Conservation (phyloP, 2,329 filamentous ascomycete species). For the Epichloe aotearoae region DNA sequence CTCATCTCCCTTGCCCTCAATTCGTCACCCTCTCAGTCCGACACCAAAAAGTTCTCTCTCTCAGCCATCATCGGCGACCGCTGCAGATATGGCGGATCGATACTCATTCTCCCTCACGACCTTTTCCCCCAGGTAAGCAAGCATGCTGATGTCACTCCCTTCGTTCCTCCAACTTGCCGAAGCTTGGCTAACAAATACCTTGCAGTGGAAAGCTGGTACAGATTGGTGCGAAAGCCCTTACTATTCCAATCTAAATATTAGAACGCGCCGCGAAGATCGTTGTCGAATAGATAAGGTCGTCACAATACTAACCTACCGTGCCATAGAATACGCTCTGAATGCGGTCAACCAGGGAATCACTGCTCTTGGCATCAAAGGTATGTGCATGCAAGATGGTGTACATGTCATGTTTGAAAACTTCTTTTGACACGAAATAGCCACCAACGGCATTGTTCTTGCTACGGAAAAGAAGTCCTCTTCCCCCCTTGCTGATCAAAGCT, state of each 20-base stretch:
- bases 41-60: constrained; percentile 4
- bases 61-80: constrained; percentile 1
- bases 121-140: constrained; percentile 89
- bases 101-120: constrained; percentile 99
- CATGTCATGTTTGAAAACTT: background rate
- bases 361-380: constrained; percentile 95
- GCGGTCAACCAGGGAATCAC: constrained; percentile 99
- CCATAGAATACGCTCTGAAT: constrained; percentile 90
- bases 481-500: constrained; percentile 82
- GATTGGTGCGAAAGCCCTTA: constrained; percentile 48
- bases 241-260: no score
- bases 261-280: background rate
- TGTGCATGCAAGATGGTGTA: constrained; percentile 9
- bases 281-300: no score
- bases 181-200: constrained; percentile 29
- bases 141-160: constrained; percentile 10
- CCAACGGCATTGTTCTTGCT: constrained; percentile 95
- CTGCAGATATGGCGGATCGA: constrained; percentile 73
- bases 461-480: constrained; percentile 99
- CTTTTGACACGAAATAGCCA: constrained; percentile 44
- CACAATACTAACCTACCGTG: background rate
- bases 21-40: constrained; percentile 7
- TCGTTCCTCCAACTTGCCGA: constrained; percentile 6
- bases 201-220: constrained; percentile 93
- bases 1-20: constrained; percentile 2